Evolutionary conservation across 768 basidiomycete species (phyloP), one percentile per base, ranked within the genome.

Genomic region (Cystofilobasidium ferigula): DNA sequence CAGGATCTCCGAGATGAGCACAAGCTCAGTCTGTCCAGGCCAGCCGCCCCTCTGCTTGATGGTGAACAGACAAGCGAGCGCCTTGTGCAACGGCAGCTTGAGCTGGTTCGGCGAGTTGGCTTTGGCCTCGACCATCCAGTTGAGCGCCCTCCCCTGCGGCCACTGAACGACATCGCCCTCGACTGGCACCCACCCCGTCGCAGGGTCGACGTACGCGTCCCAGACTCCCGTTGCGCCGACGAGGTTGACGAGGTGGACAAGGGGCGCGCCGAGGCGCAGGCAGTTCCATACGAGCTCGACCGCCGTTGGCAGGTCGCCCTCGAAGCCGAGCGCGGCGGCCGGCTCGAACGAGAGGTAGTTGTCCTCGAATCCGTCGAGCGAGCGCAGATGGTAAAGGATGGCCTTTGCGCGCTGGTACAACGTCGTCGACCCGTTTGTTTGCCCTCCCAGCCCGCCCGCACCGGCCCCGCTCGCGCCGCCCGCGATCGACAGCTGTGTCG

Each of bases 171-270:
- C 61, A 28, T 68, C 60, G 42, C 62, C 67, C 43, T 68, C 67
- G 43, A 62, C 34, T 59, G 54, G 0, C 22, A 60, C n/a, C 54
- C 20, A 14, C 22, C 35, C 26, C 42, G 43, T 51, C 35, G 14
- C 69, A 40, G 16, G 71, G 70, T 13, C 67, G 42, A 20, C 67
- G 70, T 40, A 71, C 64, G 30, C n/a, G n/a, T 51, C 67, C 64
- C 67, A 77, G 12, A 61, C 59, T 35, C 66, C 66, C 32, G 61
- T 63, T 62, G 48, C 69, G 30, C 69, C 69, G 32, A 69, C 66
- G 16, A 87, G 85, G 78, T 99, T 94, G 81, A 89, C 94, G 71
- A 99, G 85, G 79, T 88, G 95, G 79, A 91, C 94, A 71, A 98
- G 86, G 53, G 92, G 86, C 57, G 89, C 85, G 66, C 95, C 95